These are phyloP conservation scores for Eudorina sp. DNA, from an alignment of 139 green algal species.

Conservation along the genomic window DNA sequence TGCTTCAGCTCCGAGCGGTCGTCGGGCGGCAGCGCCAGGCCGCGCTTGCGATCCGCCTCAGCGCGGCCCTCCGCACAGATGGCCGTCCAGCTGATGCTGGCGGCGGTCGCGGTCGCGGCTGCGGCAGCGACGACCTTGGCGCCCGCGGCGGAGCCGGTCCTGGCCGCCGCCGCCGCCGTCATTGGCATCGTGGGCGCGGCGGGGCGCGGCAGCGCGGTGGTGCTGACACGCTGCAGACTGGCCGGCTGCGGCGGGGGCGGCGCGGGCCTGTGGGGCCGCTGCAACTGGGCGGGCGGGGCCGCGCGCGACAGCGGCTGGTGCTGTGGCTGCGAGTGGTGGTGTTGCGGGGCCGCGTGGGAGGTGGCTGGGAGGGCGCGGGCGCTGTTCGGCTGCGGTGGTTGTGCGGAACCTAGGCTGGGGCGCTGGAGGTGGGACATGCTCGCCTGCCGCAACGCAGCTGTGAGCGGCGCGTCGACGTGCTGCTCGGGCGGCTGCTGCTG, in stretches of 20 bases:
- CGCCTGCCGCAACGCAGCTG: neutral
- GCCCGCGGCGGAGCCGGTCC: neutral
- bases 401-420: neutral
- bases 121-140: neutral
- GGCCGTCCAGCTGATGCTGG: neutral
- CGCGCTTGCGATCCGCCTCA: conserved; percentile 22
- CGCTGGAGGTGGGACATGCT: neutral
- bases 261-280: too few species aligned
- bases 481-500: neutral
- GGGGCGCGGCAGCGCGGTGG: too few species aligned
- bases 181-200: too few species aligned
- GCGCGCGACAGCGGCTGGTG: neutral
- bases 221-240: too few species aligned
- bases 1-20: neutral
- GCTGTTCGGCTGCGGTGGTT: neutral
- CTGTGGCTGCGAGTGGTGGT: neutral
- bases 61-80: conserved; percentile 12
- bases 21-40: neutral
- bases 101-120: neutral
- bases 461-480: too few species aligned
- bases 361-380: neutral
- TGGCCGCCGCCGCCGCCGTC: neutral
- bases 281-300: too few species aligned
- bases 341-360: neutral
- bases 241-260: too few species aligned